Conservation (phyloP, 441 rosid species). For the Erodium moschatum region DNA sequence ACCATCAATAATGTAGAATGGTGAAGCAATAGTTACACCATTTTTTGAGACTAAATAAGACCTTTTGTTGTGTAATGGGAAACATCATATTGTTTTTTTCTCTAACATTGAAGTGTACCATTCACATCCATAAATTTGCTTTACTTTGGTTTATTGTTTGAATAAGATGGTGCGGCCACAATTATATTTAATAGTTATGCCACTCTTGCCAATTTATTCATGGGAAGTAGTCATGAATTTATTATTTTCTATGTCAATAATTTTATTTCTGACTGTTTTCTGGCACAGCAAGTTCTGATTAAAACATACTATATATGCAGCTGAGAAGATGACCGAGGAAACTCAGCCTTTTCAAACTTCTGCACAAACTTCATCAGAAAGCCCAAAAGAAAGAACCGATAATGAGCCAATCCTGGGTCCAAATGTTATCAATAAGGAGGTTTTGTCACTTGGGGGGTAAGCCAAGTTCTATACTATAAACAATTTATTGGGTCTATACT, state of each 20-base stretch:
- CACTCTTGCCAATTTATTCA: slow-evolving; percentile 19
- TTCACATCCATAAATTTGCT: slow-evolving; percentile 12
- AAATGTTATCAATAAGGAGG: slow-evolving; percentile 22
- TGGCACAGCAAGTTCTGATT: slow-evolving; percentile 24
- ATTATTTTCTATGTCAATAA: slow-evolving; percentile 11
- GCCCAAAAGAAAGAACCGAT: slow-evolving; percentile 29
- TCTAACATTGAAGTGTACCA: slow-evolving; percentile 13
- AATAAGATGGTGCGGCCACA: slow-evolving; percentile 18
- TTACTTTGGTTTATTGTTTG: slow-evolving; percentile 16
- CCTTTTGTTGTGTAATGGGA: slow-evolving; percentile 27
- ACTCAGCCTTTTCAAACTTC: slow-evolving; percentile 31
- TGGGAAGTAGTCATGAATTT: slow-evolving; percentile 16
- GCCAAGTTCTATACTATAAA: slow-evolving; percentile 23
- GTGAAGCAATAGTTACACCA: slow-evolving; percentile 20
- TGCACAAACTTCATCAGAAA: slow-evolving; percentile 17
- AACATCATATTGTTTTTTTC: slow-evolving; percentile 23
- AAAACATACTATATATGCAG: slow-evolving; percentile 36
- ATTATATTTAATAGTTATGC: slow-evolving; percentile 12
- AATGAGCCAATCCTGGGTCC: slow-evolving; percentile 27
- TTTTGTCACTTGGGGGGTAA: slow-evolving; percentile 47
- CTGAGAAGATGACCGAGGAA: slow-evolving; percentile 35
- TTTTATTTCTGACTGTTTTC: too few relatives aligned
- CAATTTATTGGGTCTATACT: slow-evolving; percentile 2
- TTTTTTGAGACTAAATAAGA: slow-evolving; percentile 19
- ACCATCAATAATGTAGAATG: slow-evolving; percentile 28